phyloP scores from a whole-genome alignment of 1,284 basidiomycete genomes.

The Sanghuangporus sanghuang region DNA sequence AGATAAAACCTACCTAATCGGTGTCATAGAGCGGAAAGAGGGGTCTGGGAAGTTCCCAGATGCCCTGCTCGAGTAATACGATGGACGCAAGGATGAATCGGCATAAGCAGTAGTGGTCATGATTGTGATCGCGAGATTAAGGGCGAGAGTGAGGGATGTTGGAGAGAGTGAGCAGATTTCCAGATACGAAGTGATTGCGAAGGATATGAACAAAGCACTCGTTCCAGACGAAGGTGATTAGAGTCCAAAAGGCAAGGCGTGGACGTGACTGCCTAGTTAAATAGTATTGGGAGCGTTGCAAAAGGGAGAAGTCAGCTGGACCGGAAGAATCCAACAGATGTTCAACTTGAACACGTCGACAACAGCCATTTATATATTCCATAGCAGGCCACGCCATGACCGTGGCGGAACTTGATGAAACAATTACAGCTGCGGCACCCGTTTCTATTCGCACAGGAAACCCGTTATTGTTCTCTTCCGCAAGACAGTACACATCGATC shows the following conservation, averaged over 20 bases:
- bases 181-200: neutral
- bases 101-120: neutral
- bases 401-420: neutral
- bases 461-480: neutral
- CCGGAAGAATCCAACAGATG: neutral
- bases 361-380: neutral
- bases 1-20: neutral
- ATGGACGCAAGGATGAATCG: slow-evolving; percentile 1
- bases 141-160: neutral
- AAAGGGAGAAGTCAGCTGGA: neutral
- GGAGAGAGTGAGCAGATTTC: neutral
- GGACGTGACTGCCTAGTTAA: neutral
- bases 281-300: neutral
- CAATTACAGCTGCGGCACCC: neutral
- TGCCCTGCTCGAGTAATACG: slow-evolving; percentile 1
- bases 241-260: neutral
- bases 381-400: neutral
- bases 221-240: slow-evolving; percentile 5
- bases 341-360: neutral
- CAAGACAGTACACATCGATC: neutral
- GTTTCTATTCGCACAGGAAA: neutral
- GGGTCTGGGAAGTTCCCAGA: slow-evolving; percentile 3
- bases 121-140: neutral
- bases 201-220: neutral
- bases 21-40: neutral